Percentiles rank a stretch among this genome's conserved stretches.
phyloP scores from a whole-genome alignment of 768 basidiomycete genomes.

The Suillus tomentosus region DNA sequence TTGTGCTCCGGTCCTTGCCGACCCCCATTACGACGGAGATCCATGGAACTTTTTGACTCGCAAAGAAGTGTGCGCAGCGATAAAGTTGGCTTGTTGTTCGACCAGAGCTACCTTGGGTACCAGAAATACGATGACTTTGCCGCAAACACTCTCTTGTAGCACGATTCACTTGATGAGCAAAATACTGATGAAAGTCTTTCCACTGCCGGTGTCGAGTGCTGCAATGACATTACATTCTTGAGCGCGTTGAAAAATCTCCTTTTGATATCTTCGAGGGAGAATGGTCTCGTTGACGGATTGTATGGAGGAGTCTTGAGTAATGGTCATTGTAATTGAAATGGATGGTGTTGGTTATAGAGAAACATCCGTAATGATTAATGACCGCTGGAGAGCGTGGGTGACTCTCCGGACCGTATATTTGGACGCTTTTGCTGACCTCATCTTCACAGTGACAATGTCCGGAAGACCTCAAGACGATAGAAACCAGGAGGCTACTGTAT shows the following conservation, averaged over 20 bases:
- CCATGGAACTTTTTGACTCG: constrained; percentile 68
- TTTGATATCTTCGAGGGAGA: constrained; percentile 53
- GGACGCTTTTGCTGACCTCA: neutral
- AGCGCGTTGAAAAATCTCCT: constrained; percentile 57
- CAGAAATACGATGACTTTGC: constrained; percentile 75
- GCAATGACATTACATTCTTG: constrained; percentile 56
- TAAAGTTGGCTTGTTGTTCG: constrained; percentile 75
- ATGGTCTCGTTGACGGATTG: constrained; percentile 37
- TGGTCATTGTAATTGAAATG: neutral
- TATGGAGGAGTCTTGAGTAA: constrained; percentile 8
- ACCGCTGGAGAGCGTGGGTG: neutral
- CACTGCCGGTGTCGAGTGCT: constrained; percentile 58
- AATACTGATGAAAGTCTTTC: constrained; percentile 63
- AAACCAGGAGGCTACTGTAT: constrained; percentile 91
- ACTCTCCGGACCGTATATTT: neutral
- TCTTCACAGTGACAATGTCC: constrained; percentile 25
- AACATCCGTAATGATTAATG: neutral
- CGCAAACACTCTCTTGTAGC: constrained; percentile 45
- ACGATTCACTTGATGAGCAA: constrained; percentile 77
- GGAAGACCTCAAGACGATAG: constrained; percentile 77
- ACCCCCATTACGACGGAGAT: no score
- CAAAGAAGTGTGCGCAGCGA: constrained; percentile 63
- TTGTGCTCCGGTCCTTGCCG: no score
- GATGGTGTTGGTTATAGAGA: neutral
- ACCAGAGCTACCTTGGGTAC: constrained; percentile 87